These are phyloP conservation scores for Ogataea methanolica DNA, from an alignment of 805 yeast genomes.

Conservation along the genomic window DNA sequence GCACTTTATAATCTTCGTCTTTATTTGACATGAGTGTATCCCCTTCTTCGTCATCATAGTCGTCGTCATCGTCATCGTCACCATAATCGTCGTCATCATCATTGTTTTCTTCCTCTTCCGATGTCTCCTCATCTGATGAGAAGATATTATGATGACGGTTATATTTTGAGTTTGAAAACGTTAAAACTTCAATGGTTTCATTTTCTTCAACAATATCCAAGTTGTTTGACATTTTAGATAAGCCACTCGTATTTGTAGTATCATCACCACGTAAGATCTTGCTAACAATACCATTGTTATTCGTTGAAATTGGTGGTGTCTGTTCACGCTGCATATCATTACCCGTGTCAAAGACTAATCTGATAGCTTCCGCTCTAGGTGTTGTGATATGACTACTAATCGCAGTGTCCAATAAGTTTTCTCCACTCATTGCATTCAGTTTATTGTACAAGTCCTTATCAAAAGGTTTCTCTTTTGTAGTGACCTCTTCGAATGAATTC, in stretches of 20 bases:
- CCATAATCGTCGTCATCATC: slow-evolving; percentile 23
- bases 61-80: slow-evolving; percentile 15
- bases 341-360: slow-evolving; percentile 33
- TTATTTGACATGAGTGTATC: slow-evolving; percentile 14
- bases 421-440: slow-evolving; percentile 13
- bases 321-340: slow-evolving; percentile 27
- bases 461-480: slow-evolving; percentile 19
- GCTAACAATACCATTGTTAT: no score
- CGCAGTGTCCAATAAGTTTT: no score
- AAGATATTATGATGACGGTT: neutral
- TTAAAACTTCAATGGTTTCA: slow-evolving; percentile 15
- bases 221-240: neutral
- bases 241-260: no score
- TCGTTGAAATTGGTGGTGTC: slow-evolving; percentile 10
- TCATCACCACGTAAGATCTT: no score
- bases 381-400: slow-evolving; percentile 14
- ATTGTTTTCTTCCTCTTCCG: slow-evolving; percentile 12
- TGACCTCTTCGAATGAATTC: slow-evolving; percentile 20
- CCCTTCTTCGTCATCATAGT: slow-evolving; percentile 19
- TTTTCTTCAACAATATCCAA: slow-evolving; percentile 14
- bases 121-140: slow-evolving; percentile 16
- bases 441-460: slow-evolving; percentile 24
- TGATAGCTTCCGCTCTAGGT: slow-evolving; percentile 36
- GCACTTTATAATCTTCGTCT: slow-evolving; percentile 9
- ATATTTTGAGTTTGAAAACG: slow-evolving; percentile 1